Conservation (phyloP, 2,329 filamentous ascomycete species). For the Tolypocladium nubicola region DNA sequence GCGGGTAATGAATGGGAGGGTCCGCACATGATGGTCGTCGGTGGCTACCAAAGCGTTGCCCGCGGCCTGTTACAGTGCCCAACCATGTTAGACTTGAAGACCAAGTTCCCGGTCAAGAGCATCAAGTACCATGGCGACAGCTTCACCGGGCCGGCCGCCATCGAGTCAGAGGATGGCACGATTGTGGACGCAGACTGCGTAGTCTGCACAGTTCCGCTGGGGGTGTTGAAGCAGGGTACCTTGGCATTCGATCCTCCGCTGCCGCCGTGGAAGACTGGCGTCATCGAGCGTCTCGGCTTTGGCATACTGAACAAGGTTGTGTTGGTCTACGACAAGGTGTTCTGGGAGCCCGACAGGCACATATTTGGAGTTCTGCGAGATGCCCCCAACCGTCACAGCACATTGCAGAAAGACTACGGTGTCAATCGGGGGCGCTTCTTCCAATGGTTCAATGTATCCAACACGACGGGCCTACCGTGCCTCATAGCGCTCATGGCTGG, state of each 20-base stretch:
- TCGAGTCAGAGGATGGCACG: constrained; percentile 71
- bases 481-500: constrained; percentile 92
- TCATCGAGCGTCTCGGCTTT: constrained; percentile 78
- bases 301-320: constrained; percentile 94
- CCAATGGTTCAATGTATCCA: constrained; percentile 93
- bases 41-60: constrained; percentile 90
- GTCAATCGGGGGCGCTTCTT: constrained; percentile 83
- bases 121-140: constrained; percentile 52
- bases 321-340: constrained; percentile 76
- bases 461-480: constrained; percentile 78
- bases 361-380: constrained; percentile 89
- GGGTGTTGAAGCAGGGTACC: constrained; percentile 74
- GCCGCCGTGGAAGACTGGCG: constrained; percentile 74
- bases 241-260: constrained; percentile 83
- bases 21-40: constrained; percentile 83
- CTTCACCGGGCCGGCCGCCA: constrained; percentile 37
- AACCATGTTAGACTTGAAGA: constrained; percentile 63
- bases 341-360: constrained; percentile 83
- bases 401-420: constrained; percentile 70
- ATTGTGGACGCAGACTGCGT: constrained; percentile 76
- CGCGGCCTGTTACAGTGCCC: constrained; percentile 74
- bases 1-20: constrained; percentile 97
- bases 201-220: constrained; percentile 82
- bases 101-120: constrained; percentile 59
- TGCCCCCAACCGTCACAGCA: constrained; percentile 56